Conservation (phyloP, 2,329 filamentous ascomycete species). For the Colletotrichum euphorbiae region DNA sequence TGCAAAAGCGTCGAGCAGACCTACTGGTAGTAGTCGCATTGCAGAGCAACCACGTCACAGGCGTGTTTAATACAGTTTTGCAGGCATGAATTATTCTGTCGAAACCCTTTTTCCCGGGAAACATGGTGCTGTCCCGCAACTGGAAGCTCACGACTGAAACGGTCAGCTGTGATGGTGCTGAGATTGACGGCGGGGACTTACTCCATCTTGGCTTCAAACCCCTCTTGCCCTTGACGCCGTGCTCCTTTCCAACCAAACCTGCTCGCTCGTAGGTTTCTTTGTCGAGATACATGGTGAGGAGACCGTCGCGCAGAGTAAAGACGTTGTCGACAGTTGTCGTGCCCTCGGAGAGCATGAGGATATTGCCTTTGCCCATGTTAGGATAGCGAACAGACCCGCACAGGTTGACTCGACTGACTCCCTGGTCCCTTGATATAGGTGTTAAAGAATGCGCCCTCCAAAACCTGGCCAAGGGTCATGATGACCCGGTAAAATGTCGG, state of each 20-base stretch:
- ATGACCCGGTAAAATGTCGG: slow-evolving; percentile 74
- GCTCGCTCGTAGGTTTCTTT: slow-evolving; percentile 85
- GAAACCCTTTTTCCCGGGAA: slow-evolving; percentile 86
- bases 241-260: slow-evolving; percentile 80
- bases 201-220: slow-evolving; percentile 78
- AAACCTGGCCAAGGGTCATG: slow-evolving; percentile 77
- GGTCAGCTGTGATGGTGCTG: slow-evolving; percentile 44
- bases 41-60: slow-evolving; percentile 82
- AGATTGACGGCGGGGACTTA: slow-evolving; percentile 53
- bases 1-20: slow-evolving; percentile 21
- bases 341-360: slow-evolving; percentile 87
- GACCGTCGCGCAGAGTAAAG: slow-evolving; percentile 77
- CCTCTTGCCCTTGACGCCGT: slow-evolving; percentile 68
- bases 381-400: not conserved
- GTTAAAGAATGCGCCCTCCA: slow-evolving; percentile 83
- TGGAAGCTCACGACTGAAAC: slow-evolving; percentile 79
- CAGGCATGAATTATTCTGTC: slow-evolving; percentile 82
- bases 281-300: slow-evolving; percentile 80
- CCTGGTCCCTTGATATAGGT: slow-evolving; percentile 83
- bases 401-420: slow-evolving; percentile 35
- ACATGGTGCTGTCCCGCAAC: slow-evolving; percentile 79
- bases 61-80: slow-evolving; percentile 77
- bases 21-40: slow-evolving; percentile 65
- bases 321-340: slow-evolving; percentile 76
- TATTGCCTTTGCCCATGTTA: slow-evolving; percentile 67